These are phyloP conservation scores for Vitellaria paradoxa DNA, from an alignment of 179 eudicot genomes.

Conservation along the genomic window DNA sequence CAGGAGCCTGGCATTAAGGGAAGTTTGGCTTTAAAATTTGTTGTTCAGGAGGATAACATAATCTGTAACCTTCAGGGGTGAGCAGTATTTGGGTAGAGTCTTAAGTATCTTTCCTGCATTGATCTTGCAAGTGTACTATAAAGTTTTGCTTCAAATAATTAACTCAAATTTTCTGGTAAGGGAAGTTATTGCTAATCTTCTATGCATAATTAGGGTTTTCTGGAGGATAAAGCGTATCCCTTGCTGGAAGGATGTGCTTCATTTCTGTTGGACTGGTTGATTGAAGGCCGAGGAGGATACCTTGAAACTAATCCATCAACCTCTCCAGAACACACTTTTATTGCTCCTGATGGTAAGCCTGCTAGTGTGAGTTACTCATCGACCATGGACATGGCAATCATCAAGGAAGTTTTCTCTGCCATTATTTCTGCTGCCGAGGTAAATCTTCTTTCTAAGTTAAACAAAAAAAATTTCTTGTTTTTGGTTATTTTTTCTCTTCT, in stretches of 20 bases:
- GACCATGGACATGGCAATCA: slow-evolving; percentile 82
- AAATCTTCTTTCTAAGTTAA: not conserved
- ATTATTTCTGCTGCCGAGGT: slow-evolving; percentile 69
- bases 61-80: not conserved
- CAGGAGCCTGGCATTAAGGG: not conserved
- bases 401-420: slow-evolving; percentile 57
- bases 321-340: slow-evolving; percentile 77
- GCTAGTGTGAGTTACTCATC: slow-evolving; percentile 87
- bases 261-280: slow-evolving; percentile 76
- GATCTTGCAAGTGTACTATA: not conserved
- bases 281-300: slow-evolving; percentile 55
- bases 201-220: slow-evolving; percentile 34
- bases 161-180: not conserved
- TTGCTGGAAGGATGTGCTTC: slow-evolving; percentile 59
- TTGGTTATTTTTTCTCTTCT: no score
- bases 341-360: slow-evolving; percentile 68
- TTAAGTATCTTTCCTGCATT: not conserved
- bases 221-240: slow-evolving; percentile 58
- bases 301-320: slow-evolving; percentile 83
- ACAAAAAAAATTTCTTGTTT: not conserved
- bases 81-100: not conserved
- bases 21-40: not conserved
- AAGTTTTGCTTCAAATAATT: not conserved
- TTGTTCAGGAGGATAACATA: not conserved
- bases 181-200: not conserved